Percentiles rank a stretch among this genome's conserved stretches.
Conservation (phyloP, 371 early-diverging fungal species). For the Rhizomucor miehei region DNA sequence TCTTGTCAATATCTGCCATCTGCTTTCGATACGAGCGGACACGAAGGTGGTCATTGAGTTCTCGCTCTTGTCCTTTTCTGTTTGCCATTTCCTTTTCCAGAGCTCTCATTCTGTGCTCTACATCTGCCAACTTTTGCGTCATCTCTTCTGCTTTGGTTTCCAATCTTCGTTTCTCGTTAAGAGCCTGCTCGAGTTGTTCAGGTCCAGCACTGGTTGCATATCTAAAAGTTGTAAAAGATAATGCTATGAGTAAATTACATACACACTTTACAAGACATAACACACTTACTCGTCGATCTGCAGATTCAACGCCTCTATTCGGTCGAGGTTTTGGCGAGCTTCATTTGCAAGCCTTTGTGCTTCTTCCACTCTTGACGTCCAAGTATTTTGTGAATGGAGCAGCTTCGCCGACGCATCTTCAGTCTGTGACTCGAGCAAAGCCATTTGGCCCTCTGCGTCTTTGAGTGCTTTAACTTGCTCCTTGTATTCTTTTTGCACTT, state of each 20-base stretch:
- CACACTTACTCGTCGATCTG: constrained; percentile 35
- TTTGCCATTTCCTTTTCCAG: constrained; percentile 51
- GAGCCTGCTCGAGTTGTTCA: constrained; percentile 11
- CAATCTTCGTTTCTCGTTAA: constrained; percentile 22
- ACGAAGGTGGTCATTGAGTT: constrained; percentile 68
- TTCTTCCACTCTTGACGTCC: constrained; percentile 24
- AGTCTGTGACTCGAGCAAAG: constrained; percentile 20
- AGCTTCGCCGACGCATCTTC: constrained; percentile 27
- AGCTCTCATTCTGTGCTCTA: constrained; percentile 26
- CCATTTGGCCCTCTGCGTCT: constrained; percentile 10
- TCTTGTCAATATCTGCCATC: constrained; percentile 24
- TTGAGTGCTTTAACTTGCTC: constrained; percentile 4
- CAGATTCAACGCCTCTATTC: constrained; percentile 34
- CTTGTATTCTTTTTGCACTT: constrained; percentile 19
- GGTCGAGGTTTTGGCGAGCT: constrained; percentile 34
- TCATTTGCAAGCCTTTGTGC: constrained; percentile 24
- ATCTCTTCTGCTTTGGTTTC: constrained; percentile 14
- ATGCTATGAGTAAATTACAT: background rate
- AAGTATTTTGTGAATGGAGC: constrained; percentile 19
- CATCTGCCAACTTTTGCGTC: constrained; percentile 11
- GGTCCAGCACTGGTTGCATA: constrained; percentile 7
- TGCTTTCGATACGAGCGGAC: constrained; percentile 45
- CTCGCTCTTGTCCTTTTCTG: constrained; percentile 50
- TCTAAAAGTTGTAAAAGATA: constrained; percentile 9
- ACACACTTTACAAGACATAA: background rate